phyloP scores from a whole-genome alignment of 2,329 filamentous ascomycete genomes.

The Lecanoromycetidae sp. region DNA sequence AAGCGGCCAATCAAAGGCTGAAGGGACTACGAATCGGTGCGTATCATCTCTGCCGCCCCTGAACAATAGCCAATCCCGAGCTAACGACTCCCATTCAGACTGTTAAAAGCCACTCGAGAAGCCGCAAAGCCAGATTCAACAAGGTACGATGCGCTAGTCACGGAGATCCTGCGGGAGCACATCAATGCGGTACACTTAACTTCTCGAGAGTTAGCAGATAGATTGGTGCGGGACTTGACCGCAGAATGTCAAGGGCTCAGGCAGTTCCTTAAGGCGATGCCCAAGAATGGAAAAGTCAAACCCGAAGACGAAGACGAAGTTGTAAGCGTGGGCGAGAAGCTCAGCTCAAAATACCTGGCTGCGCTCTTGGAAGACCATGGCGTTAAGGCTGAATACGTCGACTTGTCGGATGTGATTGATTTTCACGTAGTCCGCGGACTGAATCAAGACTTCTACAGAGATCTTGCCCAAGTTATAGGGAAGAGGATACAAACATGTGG shows the following conservation, averaged over 20 bases:
- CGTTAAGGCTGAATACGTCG: slow-evolving; percentile 78
- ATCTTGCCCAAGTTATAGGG: slow-evolving; percentile 48
- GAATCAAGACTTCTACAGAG: slow-evolving; percentile 57
- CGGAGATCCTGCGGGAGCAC: slow-evolving; percentile 74
- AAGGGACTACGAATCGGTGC: slow-evolving; percentile 87
- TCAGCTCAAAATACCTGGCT: slow-evolving; percentile 87
- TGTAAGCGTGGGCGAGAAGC: slow-evolving; percentile 88
- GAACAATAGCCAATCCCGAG: background rate
- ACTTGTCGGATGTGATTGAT: slow-evolving; percentile 71
- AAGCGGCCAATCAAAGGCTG: slow-evolving; percentile 85
- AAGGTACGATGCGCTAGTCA: slow-evolving; percentile 62
- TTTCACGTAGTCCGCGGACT: slow-evolving; percentile 47
- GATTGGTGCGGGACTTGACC: slow-evolving; percentile 55
- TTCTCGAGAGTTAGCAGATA: slow-evolving; percentile 43
- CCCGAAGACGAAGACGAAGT: slow-evolving; percentile 73
- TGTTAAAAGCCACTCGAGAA: slow-evolving; percentile 29
- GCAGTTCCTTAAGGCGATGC: slow-evolving; percentile 57
- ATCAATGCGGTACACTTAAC: slow-evolving; percentile 56
- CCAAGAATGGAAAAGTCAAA: slow-evolving; percentile 56
- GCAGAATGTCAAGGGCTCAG: slow-evolving; percentile 68
- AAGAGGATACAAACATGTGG: slow-evolving; percentile 54
- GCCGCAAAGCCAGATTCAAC: slow-evolving; percentile 36
- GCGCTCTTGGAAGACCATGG: slow-evolving; percentile 68
- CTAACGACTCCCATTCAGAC: background rate
- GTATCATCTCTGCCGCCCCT: background rate